Evolutionary conservation across 2,329 filamentous ascomycete species (phyloP).

Genomic region (Fusarium nematophilum): DNA sequence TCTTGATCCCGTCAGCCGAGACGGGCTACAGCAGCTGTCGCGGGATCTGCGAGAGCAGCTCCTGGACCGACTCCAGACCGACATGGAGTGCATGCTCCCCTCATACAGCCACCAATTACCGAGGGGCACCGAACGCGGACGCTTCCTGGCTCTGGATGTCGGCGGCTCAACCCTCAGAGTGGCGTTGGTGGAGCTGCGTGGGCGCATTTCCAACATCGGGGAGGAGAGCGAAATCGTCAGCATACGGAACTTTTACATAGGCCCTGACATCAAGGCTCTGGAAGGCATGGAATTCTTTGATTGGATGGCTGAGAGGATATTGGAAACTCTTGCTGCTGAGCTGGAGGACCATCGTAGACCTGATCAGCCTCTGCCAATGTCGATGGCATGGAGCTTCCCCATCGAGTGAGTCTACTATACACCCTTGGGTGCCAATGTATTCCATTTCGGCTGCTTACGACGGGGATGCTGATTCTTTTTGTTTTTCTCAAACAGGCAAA

Average conservation of each 20-base stretch:
- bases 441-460: too few relatives aligned
- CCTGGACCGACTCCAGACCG: conserved; percentile 61
- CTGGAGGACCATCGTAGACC: conserved; percentile 50
- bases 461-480: background rate
- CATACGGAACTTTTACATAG: conserved; percentile 68
- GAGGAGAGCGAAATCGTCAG: conserved; percentile 64
- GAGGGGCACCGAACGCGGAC: conserved; percentile 67
- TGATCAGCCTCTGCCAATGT: conserved; percentile 64
- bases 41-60: conserved; percentile 66
- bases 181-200: conserved; percentile 69
- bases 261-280: conserved; percentile 64
- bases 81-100: conserved; percentile 71
- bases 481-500: conserved; percentile 61
- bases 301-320: conserved; percentile 73
- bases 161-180: conserved; percentile 76
- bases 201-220: conserved; percentile 52
- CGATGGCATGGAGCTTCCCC: conserved; percentile 76
- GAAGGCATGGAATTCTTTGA: conserved; percentile 72
- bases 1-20: conserved; percentile 58
- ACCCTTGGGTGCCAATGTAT: background rate
- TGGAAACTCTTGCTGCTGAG: conserved; percentile 64
- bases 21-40: conserved; percentile 60
- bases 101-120: conserved; percentile 75
- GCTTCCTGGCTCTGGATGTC: conserved; percentile 73
- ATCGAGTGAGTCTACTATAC: conserved; percentile 66